Percentiles rank a stretch among this genome's conserved stretches.
phyloP scores from a whole-genome alignment of 441 rosid species.

The Viola pubescens region DNA sequence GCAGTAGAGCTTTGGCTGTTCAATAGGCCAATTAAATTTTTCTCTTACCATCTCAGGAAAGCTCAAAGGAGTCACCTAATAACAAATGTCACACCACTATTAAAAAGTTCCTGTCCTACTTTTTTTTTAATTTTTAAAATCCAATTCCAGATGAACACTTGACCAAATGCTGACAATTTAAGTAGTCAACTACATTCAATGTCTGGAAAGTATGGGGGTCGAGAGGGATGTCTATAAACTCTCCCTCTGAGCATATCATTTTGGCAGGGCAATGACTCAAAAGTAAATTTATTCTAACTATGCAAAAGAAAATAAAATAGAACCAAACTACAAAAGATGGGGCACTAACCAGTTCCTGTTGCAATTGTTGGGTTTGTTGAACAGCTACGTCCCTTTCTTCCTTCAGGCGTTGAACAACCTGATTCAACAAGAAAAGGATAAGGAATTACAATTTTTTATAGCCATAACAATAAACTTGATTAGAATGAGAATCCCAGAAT shows the following conservation, averaged over 20 bases:
- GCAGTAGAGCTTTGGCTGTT: neutral
- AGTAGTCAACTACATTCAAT: no score
- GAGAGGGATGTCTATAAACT: no score
- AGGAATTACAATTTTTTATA: no score
- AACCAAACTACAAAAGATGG: constrained; percentile 2
- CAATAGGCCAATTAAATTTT: neutral
- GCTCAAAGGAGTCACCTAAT: neutral
- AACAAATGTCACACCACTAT: neutral
- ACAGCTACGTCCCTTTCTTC: constrained; percentile 77
- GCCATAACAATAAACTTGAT: neutral
- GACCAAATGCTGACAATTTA: no score
- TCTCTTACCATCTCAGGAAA: neutral
- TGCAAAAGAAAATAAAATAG: neutral
- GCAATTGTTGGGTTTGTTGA: constrained; percentile 65
- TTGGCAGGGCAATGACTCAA: no score
- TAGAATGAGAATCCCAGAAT: neutral
- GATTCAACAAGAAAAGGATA: constrained; percentile 20
- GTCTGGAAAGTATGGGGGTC: no score
- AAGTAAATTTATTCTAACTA: neutral
- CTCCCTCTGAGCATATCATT: no score
- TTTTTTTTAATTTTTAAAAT: neutral
- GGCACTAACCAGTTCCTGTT: constrained; percentile 64
- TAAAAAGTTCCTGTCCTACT: neutral
- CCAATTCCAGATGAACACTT: no score
- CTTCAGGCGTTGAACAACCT: constrained; percentile 63